Base-by-base conservation (phyloP, 2,329 filamentous ascomycete genomes). In the Colletotrichum musae region DNA sequence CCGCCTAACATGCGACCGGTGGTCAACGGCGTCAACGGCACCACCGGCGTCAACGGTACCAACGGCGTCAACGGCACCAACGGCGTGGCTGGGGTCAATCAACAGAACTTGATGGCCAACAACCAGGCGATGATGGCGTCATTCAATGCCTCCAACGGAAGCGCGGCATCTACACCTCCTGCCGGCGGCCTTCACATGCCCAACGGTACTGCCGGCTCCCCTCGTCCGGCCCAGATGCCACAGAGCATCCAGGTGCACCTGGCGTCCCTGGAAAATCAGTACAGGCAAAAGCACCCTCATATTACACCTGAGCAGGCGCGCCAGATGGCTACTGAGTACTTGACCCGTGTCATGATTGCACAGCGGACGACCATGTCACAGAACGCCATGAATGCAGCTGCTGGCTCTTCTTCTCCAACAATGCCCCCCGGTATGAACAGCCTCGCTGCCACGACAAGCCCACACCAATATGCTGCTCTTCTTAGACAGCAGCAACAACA, bases 381-480 rank as follows among this genome's bases (percentile, higher is more conserved):
- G 70, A 84, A 83, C 26, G 86, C 86, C 2, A 88, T 89, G 85
- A 87, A 84, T 72, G 84, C 86, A 32, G 87, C 87, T 2, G 85
- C 86, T 2, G 87, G 64, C 21, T 57, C 57, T 26, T 45, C 65
- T 21, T 72, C 71, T 16, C 78, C 85, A 15, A 82, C 83, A 2
- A 82, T 87, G 61, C 80, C 85, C 16, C 87, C 84, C 58, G 83
- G 84, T 18, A 82, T 87, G 57, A 87, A 84, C 58, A 83, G 84
- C 18, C 82, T 87, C 57, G 78, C 82, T 1, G 80, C 82, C 18
- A 85, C 85, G 0, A 81, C 83, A 1, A 87, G 85, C 65, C 88
- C 88, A 32, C 87, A 89, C 48, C 88, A 90, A 70, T 89, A 90
- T 73, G 88, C 88, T 1, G 87, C 88, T 64, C 79, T 89, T 41